Conservation (phyloP, 148 eudicot genomes). For the Chenopodium berlandieri region DNA sequence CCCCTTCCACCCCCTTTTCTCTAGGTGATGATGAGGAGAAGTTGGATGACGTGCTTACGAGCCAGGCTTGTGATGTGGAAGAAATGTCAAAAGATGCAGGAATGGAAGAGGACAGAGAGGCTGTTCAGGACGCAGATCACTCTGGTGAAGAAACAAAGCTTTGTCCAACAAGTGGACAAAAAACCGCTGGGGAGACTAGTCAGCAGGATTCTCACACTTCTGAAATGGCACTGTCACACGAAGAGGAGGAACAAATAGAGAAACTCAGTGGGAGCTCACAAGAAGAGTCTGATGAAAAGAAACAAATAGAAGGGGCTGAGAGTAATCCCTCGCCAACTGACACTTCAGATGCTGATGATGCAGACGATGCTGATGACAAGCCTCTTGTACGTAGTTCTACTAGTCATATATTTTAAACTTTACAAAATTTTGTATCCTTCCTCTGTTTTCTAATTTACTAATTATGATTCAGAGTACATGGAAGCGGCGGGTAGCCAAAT, state of each 20-base stretch:
- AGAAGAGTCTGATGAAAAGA: constrained; percentile 28
- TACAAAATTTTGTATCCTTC: not conserved
- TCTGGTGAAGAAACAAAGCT: constrained; percentile 36
- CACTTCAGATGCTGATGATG: constrained; percentile 33
- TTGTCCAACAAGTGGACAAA: constrained; percentile 23
- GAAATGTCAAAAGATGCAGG: constrained; percentile 29
- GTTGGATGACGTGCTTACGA: constrained; percentile 31
- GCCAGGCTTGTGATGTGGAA: constrained; percentile 31
- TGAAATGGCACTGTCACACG: constrained; percentile 24
- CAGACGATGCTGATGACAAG: constrained; percentile 67
- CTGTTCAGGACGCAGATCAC: constrained; percentile 38
- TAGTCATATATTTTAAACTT: not conserved
- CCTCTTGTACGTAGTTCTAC: constrained; percentile 58
- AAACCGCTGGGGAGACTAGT: constrained; percentile 20
- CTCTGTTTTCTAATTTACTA: constrained; percentile 15
- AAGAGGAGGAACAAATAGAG: constrained; percentile 29
- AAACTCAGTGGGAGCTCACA: constrained; percentile 24
- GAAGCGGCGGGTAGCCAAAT: constrained; percentile 58
- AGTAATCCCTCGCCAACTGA: constrained; percentile 25
- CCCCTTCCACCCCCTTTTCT: not conserved
- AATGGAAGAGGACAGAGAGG: constrained; percentile 34
- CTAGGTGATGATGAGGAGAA: constrained; percentile 42
- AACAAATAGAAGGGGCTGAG: constrained; percentile 38
- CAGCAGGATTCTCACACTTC: constrained; percentile 25
- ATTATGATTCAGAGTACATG: constrained; percentile 54